These are phyloP conservation scores for Senna siamea DNA, from an alignment of 306 rosid genomes.

Conservation along the genomic window DNA sequence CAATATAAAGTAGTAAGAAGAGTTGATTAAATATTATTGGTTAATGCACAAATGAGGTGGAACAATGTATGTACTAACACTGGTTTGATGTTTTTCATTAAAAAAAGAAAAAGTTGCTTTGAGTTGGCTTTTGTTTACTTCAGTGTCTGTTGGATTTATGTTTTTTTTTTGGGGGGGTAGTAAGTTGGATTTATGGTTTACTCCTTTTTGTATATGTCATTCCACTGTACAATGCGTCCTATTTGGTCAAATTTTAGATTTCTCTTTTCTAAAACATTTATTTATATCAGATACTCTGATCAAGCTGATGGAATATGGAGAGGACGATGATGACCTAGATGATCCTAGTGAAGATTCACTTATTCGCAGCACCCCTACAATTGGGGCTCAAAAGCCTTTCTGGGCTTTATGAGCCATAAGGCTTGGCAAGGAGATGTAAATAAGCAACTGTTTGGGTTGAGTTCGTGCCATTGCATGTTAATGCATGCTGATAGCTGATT, in stretches of 20 bases:
- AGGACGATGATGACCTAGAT: constrained; percentile 82
- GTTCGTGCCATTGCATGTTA: constrained; percentile 24
- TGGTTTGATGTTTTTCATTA: constrained; percentile 8
- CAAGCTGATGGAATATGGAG: constrained; percentile 96
- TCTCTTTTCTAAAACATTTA: constrained; percentile 13
- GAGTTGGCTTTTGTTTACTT: neutral
- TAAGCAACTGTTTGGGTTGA: constrained; percentile 1
- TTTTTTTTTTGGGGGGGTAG: no score
- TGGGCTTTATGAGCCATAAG: constrained; percentile 71
- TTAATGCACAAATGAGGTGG: no score
- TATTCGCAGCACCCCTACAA: constrained; percentile 34
- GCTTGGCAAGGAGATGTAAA: constrained; percentile 42
- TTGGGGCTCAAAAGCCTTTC: constrained; percentile 72
- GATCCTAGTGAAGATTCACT: constrained; percentile 55
- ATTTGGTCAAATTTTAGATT: constrained; percentile 24
- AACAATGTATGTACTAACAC: no score
- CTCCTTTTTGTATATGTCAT: constrained; percentile 15
- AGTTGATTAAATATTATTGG: no score
- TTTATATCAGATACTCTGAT: constrained; percentile 76
- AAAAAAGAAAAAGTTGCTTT: no score
- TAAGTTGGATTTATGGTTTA: constrained; percentile 10
- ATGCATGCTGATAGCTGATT: constrained; percentile 30
- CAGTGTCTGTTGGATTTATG: neutral
- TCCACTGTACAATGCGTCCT: constrained; percentile 3
- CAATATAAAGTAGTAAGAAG: no score